A percentile compares a stretch with the other conserved stretches of the same genome.
phyloP scores from a whole-genome alignment of 805 yeast genomes.

The Komagataella phaffii region DNA sequence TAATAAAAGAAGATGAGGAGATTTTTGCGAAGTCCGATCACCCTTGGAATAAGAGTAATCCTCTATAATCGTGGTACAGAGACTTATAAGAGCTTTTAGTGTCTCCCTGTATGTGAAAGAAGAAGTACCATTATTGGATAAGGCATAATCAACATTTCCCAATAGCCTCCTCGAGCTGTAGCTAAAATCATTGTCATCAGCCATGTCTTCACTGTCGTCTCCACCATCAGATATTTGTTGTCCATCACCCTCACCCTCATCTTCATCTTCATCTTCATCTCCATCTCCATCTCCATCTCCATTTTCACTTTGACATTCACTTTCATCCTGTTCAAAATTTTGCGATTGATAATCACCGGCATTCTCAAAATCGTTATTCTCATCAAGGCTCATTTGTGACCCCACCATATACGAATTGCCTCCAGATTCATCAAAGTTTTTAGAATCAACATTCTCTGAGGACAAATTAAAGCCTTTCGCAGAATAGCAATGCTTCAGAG shows the following conservation, averaged over 20 bases:
- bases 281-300: constrained; percentile 1
- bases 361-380: not conserved
- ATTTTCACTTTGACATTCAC: not conserved
- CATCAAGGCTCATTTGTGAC: not conserved
- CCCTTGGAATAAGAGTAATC: not conserved
- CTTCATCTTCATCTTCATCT: constrained; percentile 3
- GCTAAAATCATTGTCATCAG: constrained; percentile 17
- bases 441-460: not conserved
- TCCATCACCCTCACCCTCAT: constrained; percentile 6
- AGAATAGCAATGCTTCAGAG: constrained; percentile 7
- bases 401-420: not conserved
- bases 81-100: constrained; percentile 6
- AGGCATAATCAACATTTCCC: constrained; percentile 6
- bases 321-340: constrained; percentile 1
- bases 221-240: constrained; percentile 10
- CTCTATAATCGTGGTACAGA: constrained; percentile 8
- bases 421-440: not conserved
- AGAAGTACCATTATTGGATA: constrained; percentile 4
- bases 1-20: not conserved
- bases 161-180: not conserved
- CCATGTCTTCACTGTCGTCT: constrained; percentile 13
- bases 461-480: constrained; percentile 1
- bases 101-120: constrained; percentile 2
- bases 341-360: not conserved
- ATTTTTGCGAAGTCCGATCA: not conserved